Conservation (phyloP, 139 green algal species). For the Marvania coccoides region DNA sequence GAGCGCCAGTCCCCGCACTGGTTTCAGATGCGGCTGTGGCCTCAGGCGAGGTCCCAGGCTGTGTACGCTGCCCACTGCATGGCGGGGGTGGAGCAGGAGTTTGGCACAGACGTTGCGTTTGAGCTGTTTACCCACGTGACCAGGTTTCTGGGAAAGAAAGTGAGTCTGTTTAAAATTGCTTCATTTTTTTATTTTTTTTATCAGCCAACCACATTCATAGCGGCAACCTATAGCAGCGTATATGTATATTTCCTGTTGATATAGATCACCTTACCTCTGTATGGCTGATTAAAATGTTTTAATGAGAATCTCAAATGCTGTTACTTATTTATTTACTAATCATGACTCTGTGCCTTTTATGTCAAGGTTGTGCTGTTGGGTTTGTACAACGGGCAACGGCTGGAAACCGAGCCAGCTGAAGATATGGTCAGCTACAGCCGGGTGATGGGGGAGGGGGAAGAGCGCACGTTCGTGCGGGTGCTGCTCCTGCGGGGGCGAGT, state of each 20-base stretch:
- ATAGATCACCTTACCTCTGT: no score
- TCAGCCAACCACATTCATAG: neutral
- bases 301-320: no score
- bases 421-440: constrained; percentile 60
- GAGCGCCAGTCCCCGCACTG: constrained; percentile 41
- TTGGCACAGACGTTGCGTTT: constrained; percentile 52
- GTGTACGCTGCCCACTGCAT: constrained; percentile 62
- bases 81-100: constrained; percentile 35
- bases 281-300: no score
- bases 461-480: constrained; percentile 66
- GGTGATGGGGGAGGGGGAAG: constrained; percentile 10
- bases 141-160: constrained; percentile 69
- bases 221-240: neutral
- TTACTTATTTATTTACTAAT: no score
- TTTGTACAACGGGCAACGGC: constrained; percentile 76
- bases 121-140: constrained; percentile 89
- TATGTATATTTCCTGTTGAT: no score
- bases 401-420: constrained; percentile 42
- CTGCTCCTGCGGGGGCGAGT: constrained; percentile 66
- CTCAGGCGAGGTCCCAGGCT: constrained; percentile 61
- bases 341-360: no score
- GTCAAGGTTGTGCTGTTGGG: constrained; percentile 77
- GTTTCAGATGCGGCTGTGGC: constrained; percentile 82
- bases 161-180: no score
- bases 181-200: neutral